Base-by-base conservation (phyloP, 371 early-diverging fungal genomes). In the Lichtheimia ramosa region DNA sequence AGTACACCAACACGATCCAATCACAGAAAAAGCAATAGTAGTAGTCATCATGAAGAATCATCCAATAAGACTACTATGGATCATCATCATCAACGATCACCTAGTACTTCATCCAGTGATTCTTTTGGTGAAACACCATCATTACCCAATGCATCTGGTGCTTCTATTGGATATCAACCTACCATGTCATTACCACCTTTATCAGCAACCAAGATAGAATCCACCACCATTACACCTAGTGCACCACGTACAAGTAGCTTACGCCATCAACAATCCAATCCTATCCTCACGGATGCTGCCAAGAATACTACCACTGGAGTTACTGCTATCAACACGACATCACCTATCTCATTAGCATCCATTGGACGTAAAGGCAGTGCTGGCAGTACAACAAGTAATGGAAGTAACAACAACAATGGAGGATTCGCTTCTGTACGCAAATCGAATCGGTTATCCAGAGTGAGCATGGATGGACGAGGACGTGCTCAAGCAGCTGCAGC, bases 361-460 rank as follows among this genome's bases (percentile, higher is more conserved):
- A 34, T 34, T 34, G 34, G 34, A 34, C 34, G 34, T 34, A 34
- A 34, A 34, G 34, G 34, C 6, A 34, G 34, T 8, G 34, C 34
- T 5, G 34, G 34, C 8, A 34, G 34, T 8, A 34, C 34, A 1
- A 34, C 34, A 34, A 34, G 34, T 10, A 34, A 34, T 34, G 34
- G 34, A 0, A 34, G 34, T 8, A 34, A 10, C 10, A 34, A 43
- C n/a, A 14, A n/a, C 51, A n/a, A n/a, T n/a, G n/a, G n/a, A n/a
- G 64, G 68, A 3, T 57, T 74, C 40, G 69, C 68, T 0, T 69
- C 69, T 7, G 65, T 75, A 46, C 70, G 72, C 5, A 67, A 65
- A 54, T 59, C 68, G 0, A 67, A 72, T 53, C 65, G 75, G 41
- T 18, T 71, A 5, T 75, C 75, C 14, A 55, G 68, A 20, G 60